Percentiles rank a stretch among this genome's conserved stretches.
phyloP scores from a whole-genome alignment of 2,329 filamentous ascomycete species.

The Chaetomium sp. region DNA sequence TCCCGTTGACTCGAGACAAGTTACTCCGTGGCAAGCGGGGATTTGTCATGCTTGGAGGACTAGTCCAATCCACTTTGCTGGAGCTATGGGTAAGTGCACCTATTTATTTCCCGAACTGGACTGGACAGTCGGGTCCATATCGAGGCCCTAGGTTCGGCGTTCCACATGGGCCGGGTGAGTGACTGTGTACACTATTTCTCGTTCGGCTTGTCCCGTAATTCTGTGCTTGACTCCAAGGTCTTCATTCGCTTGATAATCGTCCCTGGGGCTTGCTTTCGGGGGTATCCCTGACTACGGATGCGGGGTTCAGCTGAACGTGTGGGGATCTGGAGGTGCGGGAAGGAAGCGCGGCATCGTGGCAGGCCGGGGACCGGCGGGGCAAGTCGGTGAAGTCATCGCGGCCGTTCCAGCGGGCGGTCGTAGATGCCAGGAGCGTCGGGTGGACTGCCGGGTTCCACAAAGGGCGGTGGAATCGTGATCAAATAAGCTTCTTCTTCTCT shows the following conservation, averaged over 20 bases:
- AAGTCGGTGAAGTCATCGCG: not conserved
- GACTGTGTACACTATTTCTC: no score
- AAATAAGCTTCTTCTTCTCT: constrained; percentile 21
- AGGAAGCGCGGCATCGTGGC: constrained; percentile 29
- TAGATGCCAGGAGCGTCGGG: not conserved
- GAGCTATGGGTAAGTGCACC: no score
- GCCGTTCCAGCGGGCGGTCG: not conserved
- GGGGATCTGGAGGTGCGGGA: constrained; percentile 32
- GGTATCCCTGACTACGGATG: constrained; percentile 11
- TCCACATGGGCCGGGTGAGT: no score
- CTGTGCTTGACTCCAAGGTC: no score
- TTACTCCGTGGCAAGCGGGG: no score
- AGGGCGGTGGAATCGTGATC: constrained; percentile 26
- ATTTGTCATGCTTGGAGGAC: no score
- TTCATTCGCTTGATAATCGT: not conserved
- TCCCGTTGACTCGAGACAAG: no score
- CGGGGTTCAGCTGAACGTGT: constrained; percentile 28
- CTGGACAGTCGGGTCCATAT: no score
- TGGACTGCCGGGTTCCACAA: constrained; percentile 29
- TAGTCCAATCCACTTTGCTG: no score
- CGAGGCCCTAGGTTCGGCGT: no score
- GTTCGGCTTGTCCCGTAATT: no score
- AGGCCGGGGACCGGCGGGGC: not conserved
- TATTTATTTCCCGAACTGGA: no score
- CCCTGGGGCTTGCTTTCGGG: not conserved